phyloP scores from a whole-genome alignment of 2,329 filamentous ascomycete genomes.

The Neofusicoccum kwambonambiense region DNA sequence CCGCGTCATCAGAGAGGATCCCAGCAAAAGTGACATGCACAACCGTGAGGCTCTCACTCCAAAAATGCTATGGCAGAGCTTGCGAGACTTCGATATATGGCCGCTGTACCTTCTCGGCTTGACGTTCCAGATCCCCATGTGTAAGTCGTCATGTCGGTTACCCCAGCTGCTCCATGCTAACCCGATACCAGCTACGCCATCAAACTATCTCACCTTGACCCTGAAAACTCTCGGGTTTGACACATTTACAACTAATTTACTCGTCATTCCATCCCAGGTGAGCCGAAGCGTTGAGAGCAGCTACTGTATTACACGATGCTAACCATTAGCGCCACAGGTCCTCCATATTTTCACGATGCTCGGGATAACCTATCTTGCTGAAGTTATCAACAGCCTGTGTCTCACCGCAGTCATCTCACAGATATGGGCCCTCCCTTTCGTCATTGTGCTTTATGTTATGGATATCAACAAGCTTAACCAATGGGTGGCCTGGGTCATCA shows the following conservation, averaged over 20 bases:
- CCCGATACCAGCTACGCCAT: slow-evolving; percentile 14
- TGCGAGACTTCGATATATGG: slow-evolving; percentile 29
- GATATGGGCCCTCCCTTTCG: slow-evolving; percentile 26
- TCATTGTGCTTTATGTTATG: slow-evolving; percentile 24
- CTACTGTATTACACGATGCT: neutral
- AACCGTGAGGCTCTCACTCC: slow-evolving; percentile 27
- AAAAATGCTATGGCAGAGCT: slow-evolving; percentile 23
- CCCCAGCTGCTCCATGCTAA: neutral
- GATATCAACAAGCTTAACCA: slow-evolving; percentile 39
- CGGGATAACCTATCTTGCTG: slow-evolving; percentile 22
- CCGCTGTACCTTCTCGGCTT: slow-evolving; percentile 24
- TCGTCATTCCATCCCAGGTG: slow-evolving; percentile 22
- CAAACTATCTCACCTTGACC: slow-evolving; percentile 26
- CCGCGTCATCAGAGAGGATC: slow-evolving; percentile 27
- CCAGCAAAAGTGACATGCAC: slow-evolving; percentile 27
- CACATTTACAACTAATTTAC: slow-evolving; percentile 24
- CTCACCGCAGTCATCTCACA: slow-evolving; percentile 22
- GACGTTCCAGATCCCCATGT: slow-evolving; percentile 24
- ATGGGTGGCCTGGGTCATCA: slow-evolving; percentile 46
- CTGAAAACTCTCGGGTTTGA: slow-evolving; percentile 25
- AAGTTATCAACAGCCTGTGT: slow-evolving; percentile 23
- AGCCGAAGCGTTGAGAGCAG: no score
- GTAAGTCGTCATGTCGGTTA: neutral
- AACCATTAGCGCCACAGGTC: neutral
- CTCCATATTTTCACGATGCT: slow-evolving; percentile 25